phyloP scores from a whole-genome alignment of 225 moss, liverwort and hornwort genomes.

The Climacium dendroides region DNA sequence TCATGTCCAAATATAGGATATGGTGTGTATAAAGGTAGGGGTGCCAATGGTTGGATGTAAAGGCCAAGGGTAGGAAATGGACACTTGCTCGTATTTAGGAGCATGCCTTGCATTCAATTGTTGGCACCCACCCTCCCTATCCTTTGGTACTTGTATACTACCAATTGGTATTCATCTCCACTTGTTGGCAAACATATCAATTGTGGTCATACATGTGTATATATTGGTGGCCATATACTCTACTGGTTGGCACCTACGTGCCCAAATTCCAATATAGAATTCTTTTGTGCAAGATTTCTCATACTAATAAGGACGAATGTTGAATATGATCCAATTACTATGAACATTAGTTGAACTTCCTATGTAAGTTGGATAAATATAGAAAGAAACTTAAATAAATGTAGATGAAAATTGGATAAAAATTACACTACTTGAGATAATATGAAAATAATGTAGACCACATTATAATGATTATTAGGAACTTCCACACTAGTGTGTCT shows the following conservation, averaged over 20 bases:
- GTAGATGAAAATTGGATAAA: not conserved
- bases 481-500: too few species aligned
- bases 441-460: too few species aligned
- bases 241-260: fast-evolving
- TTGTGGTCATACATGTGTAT: not conserved
- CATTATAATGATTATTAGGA: too few species aligned
- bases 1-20: not conserved
- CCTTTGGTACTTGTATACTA: not conserved
- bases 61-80: not conserved
- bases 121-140: not conserved
- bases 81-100: fast-evolving
- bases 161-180: too few species aligned
- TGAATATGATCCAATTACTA: not conserved
- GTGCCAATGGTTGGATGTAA: too few species aligned
- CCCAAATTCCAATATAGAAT: not conserved
- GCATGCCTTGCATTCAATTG: too few species aligned
- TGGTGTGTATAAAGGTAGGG: not conserved
- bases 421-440: too few species aligned
- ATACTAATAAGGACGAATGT: too few species aligned
- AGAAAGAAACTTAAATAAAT: too few species aligned
- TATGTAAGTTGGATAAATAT: not conserved
- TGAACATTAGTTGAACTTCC: not conserved
- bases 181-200: not conserved
- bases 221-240: fast-evolving
- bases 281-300: not conserved